These are phyloP conservation scores for Nakaseomyces kungkrabaensis DNA, from an alignment of 1,139 yeast species.

Conservation along the genomic window DNA sequence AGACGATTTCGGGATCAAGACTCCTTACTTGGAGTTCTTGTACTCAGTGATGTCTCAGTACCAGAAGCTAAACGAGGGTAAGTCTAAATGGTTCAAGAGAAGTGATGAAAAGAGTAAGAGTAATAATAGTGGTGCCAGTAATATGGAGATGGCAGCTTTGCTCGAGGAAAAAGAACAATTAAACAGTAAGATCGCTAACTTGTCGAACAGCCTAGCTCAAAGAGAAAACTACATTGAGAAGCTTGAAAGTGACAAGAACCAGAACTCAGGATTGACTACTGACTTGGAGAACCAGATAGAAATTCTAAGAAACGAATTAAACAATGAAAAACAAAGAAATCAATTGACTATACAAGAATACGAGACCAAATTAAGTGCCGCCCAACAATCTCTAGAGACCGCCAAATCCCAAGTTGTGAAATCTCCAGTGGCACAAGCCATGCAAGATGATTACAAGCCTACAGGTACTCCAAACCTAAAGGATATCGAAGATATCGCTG, in stretches of 20 bases:
- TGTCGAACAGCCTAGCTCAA: neutral
- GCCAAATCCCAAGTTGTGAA: neutral
- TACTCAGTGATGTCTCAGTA: slow-evolving; percentile 73
- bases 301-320: neutral
- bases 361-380: neutral
- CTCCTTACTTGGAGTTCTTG: slow-evolving; percentile 82
- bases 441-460: slow-evolving; percentile 10
- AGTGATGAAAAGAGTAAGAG: neutral
- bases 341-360: neutral
- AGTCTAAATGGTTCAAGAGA: slow-evolving; percentile 34
- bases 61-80: slow-evolving; percentile 40
- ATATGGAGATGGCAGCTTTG: slow-evolving; percentile 2
- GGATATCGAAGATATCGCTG: slow-evolving; percentile 27
- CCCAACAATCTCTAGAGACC: neutral
- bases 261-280: neutral
- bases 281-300: neutral
- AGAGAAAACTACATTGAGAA: neutral
- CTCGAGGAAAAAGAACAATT: slow-evolving; percentile 1
- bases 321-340: neutral
- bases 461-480: slow-evolving; percentile 27
- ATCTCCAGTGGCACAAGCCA: neutral
- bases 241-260: neutral
- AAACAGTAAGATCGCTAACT: neutral
- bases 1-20: slow-evolving; percentile 74
- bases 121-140: neutral